A percentile compares a stretch with the other conserved stretches of the same genome.
Conservation (phyloP, 2,329 filamentous ascomycete species). For the Colletotrichum melonis region DNA sequence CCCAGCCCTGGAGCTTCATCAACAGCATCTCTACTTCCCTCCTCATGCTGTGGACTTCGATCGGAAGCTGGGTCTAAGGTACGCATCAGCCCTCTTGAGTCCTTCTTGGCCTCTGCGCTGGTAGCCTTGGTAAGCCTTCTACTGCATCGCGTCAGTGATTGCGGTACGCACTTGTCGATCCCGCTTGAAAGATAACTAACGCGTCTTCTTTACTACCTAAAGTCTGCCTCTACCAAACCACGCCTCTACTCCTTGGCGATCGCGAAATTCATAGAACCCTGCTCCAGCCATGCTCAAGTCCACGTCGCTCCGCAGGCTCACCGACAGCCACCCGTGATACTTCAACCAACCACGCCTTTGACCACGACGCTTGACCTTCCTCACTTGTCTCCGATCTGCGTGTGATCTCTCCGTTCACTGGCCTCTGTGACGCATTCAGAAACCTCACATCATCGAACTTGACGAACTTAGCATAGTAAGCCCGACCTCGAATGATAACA, state of each 20-base stretch:
- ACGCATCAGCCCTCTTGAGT: not conserved
- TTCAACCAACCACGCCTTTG: not conserved
- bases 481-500: not conserved
- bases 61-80: not conserved
- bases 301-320: not conserved
- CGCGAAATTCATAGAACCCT: not conserved
- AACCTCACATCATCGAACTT: not conserved
- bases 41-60: not conserved
- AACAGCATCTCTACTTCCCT: not conserved
- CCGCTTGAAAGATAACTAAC: not conserved
- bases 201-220: not conserved
- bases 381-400: not conserved
- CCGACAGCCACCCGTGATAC: not conserved
- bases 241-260: not conserved
- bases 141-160: not conserved
- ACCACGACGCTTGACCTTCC: not conserved
- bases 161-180: not conserved
- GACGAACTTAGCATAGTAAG: not conserved
- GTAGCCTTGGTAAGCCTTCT: not conserved
- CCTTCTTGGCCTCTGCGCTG: not conserved
- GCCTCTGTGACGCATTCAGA: not conserved
- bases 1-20: not conserved
- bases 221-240: not conserved
- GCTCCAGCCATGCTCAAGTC: constrained; percentile 4
- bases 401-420: not conserved